Evolutionary conservation across 208 protist genomes (phyloP).

Genomic region (Leishmania gerbilli): DNA sequence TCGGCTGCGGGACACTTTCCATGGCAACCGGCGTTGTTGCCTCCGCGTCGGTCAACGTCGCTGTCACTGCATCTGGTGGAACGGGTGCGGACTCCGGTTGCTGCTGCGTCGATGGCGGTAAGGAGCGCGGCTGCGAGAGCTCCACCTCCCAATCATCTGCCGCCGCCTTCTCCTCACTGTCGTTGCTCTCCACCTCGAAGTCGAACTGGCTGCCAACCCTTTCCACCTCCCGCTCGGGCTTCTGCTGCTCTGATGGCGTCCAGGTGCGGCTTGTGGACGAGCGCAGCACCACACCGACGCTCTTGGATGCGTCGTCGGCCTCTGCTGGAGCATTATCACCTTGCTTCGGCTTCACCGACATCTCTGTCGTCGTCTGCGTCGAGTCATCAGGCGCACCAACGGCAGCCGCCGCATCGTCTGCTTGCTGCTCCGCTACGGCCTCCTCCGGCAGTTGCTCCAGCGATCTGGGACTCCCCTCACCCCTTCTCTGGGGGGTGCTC

Average conservation of each 20-base stretch:
- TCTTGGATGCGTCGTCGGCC: neutral
- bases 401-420: neutral
- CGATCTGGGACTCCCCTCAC: neutral
- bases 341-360: neutral
- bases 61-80: neutral
- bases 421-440: neutral
- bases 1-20: conserved; percentile 14
- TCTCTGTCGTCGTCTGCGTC: neutral
- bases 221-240: neutral
- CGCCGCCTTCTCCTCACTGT: neutral
- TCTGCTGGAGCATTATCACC: neutral
- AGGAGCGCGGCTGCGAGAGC: conserved; percentile 3
- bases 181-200: neutral
- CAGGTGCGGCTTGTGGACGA: neutral
- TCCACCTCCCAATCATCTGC: conserved; percentile 2
- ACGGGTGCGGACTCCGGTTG: neutral
- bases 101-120: neutral
- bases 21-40: conserved; percentile 3
- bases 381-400: neutral
- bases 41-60: neutral
- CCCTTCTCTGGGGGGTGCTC: neutral
- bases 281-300: neutral
- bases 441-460: neutral
- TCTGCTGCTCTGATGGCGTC: neutral
- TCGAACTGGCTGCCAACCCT: neutral